Percentiles rank a stretch among this genome's conserved stretches.
phyloP scores from a whole-genome alignment of 345 rosid genomes.

The Isatis tinctoria region DNA sequence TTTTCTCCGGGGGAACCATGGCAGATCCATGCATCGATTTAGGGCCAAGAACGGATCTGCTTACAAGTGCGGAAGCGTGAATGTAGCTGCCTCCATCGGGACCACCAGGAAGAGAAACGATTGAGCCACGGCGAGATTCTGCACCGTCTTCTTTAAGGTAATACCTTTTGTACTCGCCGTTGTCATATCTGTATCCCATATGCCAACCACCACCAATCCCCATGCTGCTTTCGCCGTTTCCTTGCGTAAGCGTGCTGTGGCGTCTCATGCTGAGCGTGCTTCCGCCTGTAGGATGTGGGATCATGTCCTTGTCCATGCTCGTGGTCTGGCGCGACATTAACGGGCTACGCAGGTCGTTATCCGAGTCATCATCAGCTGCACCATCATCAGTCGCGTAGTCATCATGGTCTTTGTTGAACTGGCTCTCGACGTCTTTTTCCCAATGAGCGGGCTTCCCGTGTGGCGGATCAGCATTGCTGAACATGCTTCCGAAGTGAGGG shows the following conservation, averaged over 20 bases:
- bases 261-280: conserved; percentile 64
- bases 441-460: conserved; percentile 59
- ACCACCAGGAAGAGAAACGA: conserved; percentile 71
- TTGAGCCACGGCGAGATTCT: conserved; percentile 75
- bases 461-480: conserved; percentile 56
- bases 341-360: conserved; percentile 79
- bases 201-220: conserved; percentile 99
- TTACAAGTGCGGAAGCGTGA: conserved; percentile 89
- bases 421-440: conserved; percentile 71
- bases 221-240: conserved; percentile 56
- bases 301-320: conserved; percentile 74
- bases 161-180: conserved; percentile 74
- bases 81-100: conserved; percentile 59
- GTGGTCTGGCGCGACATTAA: conserved; percentile 90
- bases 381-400: conserved; percentile 49
- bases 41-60: conserved; percentile 71
- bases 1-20: conserved; percentile 63
- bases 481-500: conserved; percentile 89
- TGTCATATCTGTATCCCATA: conserved; percentile 87
- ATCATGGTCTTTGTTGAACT: conserved; percentile 58
- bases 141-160: conserved; percentile 77
- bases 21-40: conserved; percentile 66
- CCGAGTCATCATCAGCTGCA: conserved; percentile 58
- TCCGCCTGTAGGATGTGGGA: conserved; percentile 49
- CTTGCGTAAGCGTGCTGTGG: conserved; percentile 66